Evolutionary conservation across 2,329 filamentous ascomycete genomes (phyloP), one percentile per base, ranked within the genome.

Genomic region (Trematosphaeria pertusa): DNA sequence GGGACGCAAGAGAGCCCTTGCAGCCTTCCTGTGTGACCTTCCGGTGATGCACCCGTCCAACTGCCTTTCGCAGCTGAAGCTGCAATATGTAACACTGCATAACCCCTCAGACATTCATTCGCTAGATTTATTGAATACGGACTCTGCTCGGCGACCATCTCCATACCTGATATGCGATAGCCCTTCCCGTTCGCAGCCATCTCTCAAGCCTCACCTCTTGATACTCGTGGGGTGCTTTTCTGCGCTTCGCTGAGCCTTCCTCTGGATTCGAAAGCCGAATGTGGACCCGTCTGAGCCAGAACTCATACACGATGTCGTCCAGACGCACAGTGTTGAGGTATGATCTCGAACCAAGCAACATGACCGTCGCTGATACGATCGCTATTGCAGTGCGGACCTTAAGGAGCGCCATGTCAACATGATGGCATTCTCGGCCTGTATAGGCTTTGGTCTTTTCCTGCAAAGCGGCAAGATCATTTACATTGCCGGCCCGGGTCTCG

Each of bases 381-480:
- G n/a, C n/a, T n/a, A n/a, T n/a, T n/a, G n/a, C 31, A 63, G 59
- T 34, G 52, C 58, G 26, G 52, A 61, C 26, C 50, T 64, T 26
- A 62, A 64, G 41, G 61, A 64, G 52, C 58, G 61, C 24, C 61
- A 64, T 62, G 61, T 64, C 15, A 70, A 70, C 49, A 71, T 72
- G 68, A 73, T 73, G 60, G 63, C 65, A 19, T 70, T 73, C 41
- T 65, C 62, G 9, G 62, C 62, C 35, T 69, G 62, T 43, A 62
- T 71, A 40, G 65, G 68, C 43, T 71, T 72, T 22, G 71, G 72
- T 3, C 56, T 73, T 10, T 73, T 73, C 42, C 52, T 73, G 4
- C 65, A 69, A 30, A 66, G 67, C 6, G 72, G 72, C 19, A 67
- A 69, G 46, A 61, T 70, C 30, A 66, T 74, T 19, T 71, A 69